Evolutionary conservation across 2,329 filamentous ascomycete species (phyloP).

Genomic region (Colletotrichum cereale): DNA sequence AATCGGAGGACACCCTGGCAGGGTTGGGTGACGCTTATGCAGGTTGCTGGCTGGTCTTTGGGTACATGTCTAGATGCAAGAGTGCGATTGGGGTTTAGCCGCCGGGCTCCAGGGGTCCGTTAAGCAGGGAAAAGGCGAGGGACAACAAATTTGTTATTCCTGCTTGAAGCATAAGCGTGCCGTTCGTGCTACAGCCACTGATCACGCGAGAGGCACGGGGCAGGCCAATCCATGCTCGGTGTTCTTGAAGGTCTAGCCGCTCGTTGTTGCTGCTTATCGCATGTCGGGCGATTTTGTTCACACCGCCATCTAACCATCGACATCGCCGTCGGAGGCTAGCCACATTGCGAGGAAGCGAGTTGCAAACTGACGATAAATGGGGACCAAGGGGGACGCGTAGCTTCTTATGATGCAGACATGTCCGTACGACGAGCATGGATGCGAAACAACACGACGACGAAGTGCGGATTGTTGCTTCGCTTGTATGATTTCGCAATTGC

Average conservation of each 20-base stretch:
- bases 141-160: slow-evolving; percentile 9
- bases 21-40: slow-evolving; percentile 40
- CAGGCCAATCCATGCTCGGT: slow-evolving; percentile 31
- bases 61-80: slow-evolving; percentile 32
- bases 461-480: slow-evolving; percentile 7
- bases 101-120: slow-evolving; percentile 34
- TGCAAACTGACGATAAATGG: slow-evolving; percentile 18
- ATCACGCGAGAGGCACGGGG: slow-evolving; percentile 26
- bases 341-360: slow-evolving; percentile 3
- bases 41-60: slow-evolving; percentile 36
- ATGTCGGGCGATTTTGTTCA: slow-evolving; percentile 19
- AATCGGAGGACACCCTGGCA: slow-evolving; percentile 33
- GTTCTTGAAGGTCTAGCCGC: slow-evolving; percentile 28
- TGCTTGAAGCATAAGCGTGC: slow-evolving; percentile 32
- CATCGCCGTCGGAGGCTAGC: slow-evolving; percentile 15
- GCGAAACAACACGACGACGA: not conserved
- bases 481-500: slow-evolving; percentile 34
- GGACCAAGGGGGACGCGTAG: slow-evolving; percentile 1
- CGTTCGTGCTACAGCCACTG: slow-evolving; percentile 9
- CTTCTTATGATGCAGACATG: slow-evolving; percentile 24
- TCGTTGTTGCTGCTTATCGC: not conserved
- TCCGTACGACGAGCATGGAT: not conserved
- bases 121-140: slow-evolving; percentile 20
- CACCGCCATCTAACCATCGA: slow-evolving; percentile 31
- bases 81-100: slow-evolving; percentile 37